Conservation (phyloP, 345 rosid species). For the Salix exigua region DNA sequence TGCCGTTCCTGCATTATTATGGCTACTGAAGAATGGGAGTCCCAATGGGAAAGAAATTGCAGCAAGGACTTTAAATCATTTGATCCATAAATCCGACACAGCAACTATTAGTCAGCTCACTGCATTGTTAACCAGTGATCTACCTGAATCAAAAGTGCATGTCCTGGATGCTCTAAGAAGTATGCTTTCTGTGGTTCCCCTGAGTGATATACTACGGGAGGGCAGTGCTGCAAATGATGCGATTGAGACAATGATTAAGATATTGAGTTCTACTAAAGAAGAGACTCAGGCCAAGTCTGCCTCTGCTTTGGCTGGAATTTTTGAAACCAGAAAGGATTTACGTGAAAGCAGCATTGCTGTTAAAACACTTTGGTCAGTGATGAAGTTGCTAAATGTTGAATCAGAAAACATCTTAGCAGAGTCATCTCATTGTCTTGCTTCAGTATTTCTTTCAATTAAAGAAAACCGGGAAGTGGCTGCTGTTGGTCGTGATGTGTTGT, state of each 20-base stretch:
- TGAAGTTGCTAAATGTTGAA: slow-evolving; percentile 74
- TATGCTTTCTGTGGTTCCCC: slow-evolving; percentile 87
- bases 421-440: slow-evolving; percentile 76
- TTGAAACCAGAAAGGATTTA: slow-evolving; percentile 74
- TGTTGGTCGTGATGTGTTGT: slow-evolving; percentile 73
- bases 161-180: slow-evolving; percentile 94
- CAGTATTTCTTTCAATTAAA: slow-evolving; percentile 82
- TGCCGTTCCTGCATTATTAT: slow-evolving; percentile 97
- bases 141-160: slow-evolving; percentile 89
- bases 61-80: slow-evolving; percentile 93
- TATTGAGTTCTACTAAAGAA: slow-evolving; percentile 77
- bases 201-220: slow-evolving; percentile 74
- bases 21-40: slow-evolving; percentile 98
- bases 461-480: slow-evolving; percentile 91
- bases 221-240: slow-evolving; percentile 99
- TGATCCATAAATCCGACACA: slow-evolving; percentile 95
- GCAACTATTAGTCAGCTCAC: slow-evolving; percentile 97
- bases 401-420: slow-evolving; percentile 74
- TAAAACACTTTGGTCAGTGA: slow-evolving; percentile 62
- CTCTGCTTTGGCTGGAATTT: slow-evolving; percentile 89
- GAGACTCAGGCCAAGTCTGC: slow-evolving; percentile 98
- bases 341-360: slow-evolving; percentile 87
- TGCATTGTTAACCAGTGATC: slow-evolving; percentile 89
- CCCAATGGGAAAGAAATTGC: slow-evolving; percentile 96
- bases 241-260: slow-evolving; percentile 87